Base-by-base conservation (phyloP, 306 rosid species). In the Vigna nakashimae region DNA sequence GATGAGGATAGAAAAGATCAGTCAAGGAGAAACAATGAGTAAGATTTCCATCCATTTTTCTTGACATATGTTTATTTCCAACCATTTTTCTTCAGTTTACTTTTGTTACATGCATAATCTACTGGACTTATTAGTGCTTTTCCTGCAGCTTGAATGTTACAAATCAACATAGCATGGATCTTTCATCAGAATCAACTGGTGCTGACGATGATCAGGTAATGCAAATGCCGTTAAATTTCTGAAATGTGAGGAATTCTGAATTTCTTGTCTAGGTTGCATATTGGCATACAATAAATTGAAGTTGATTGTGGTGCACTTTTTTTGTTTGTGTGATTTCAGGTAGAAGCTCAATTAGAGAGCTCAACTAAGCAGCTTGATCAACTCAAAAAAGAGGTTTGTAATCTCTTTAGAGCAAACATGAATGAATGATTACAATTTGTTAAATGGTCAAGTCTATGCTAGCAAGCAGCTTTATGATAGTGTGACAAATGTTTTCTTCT, bases 341-440 rank as follows among this genome's bases (percentile, higher is more conserved):
- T 79, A 38, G 93, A 84, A 60, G 97, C 84, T 82, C 79, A 87
- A 77, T 74, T 94, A 63, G 87, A 86, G 87, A 84, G 66, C 72
- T 90, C 97, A 80, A 87, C 77, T 34, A 82, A 65, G 48, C 83
- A 65, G 83, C 76, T 88, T 73, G 89, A 78, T 80, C 90, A 87
- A 65, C 89, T 95, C 1, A 88, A 79, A 84, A 82, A 84, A 48
- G 97, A 92, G 99, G 98, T 95, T 66, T 75, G 92, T 84, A 50
- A 63, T 73, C 68, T 49, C 57, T 50, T 73, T 42, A 40, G 32
- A 72, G 45, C 30, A 75, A 43, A 72, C 76, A 62, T 75, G 71
- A 68, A 77, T 9, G 42, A 73, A 46, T 63, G 34, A 55, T 77
- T 38, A 38, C 45, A 73, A 12, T 69, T 78, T 42, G 28, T 38